Conservation (phyloP, 352 stramenopile species). For the Peronospora belbahrii region DNA sequence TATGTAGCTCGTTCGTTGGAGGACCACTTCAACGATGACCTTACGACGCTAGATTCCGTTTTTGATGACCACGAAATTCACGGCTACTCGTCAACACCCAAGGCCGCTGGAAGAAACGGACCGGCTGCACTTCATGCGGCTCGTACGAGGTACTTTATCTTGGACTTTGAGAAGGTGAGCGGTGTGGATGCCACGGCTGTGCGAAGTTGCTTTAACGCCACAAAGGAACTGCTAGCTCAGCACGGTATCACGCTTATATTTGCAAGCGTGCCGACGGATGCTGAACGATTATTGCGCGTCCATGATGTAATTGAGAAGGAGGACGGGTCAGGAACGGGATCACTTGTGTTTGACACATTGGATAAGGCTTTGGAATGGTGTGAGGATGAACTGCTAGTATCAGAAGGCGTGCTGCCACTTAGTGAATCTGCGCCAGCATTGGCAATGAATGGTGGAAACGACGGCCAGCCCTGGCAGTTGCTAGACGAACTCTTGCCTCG, state of each 20-base stretch:
- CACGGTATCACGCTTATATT: constrained; percentile 77
- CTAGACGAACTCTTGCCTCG: constrained; percentile 60
- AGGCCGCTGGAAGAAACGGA: constrained; percentile 15
- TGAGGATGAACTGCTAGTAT: constrained; percentile 77
- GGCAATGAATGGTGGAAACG: constrained; percentile 20
- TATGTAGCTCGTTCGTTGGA: constrained; percentile 26
- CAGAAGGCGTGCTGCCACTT: constrained; percentile 55
- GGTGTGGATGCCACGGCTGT: constrained; percentile 86
- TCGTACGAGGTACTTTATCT: constrained; percentile 80
- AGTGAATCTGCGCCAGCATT: constrained; percentile 38
- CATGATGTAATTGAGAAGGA: constrained; percentile 75
- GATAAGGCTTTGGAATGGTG: constrained; percentile 83
- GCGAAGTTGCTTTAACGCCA: constrained; percentile 82
- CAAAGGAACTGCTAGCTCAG: constrained; percentile 69
- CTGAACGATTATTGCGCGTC: constrained; percentile 66
- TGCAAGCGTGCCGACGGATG: constrained; percentile 51
- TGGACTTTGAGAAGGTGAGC: constrained; percentile 85
- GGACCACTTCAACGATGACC: constrained; percentile 36
- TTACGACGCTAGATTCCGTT: constrained; percentile 54
- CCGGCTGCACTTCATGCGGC: constrained; percentile 43
- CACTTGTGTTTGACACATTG: constrained; percentile 77
- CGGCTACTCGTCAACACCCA: constrained; percentile 35
- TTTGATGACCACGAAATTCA: constrained; percentile 34
- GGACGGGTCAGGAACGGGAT: constrained; percentile 40
- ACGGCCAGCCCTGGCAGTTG: constrained; percentile 40